Base-by-base conservation (phyloP, 495 filamentous ascomycete genomes). In the Lasiosphaeris hirsuta region DNA sequence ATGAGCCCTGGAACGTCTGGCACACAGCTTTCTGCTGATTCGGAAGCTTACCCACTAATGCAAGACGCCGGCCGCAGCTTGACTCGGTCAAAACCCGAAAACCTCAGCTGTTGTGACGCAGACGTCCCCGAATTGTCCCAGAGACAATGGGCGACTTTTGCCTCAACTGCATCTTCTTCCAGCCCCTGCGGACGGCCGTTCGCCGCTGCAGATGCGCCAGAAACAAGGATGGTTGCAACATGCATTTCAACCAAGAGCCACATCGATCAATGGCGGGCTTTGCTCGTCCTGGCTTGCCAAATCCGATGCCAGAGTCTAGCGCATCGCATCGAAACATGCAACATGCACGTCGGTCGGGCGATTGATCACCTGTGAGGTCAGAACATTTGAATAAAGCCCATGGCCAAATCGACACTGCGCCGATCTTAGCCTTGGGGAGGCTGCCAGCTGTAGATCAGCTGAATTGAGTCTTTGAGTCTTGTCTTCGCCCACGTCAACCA, bases 341-440 rank as follows among this genome's bases (percentile, higher is more conserved):
- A 36, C 14, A 34, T 51, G 49, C 49, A 51, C 49, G 47, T 39
- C 9, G 17, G 15, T 58, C 40, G 46, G 13, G 42, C 53, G 41
- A 55, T 51, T 55, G 53, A 55, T 55, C 53, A 55, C 35, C 53
- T 47, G 42, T 18, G 42, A 30, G 23, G 30, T 45, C 42, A 55
- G n/a, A 55, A 45, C 33, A 51, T 46, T 30, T 30, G 23, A 30
- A 30, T 5, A 30, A 30, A 30, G 23, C 53, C 42, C 53, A 37
- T 42, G 42, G 41, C 51, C 7, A 43, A 46, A 52, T 52, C 49
- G 14, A 33, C 56, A 45, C 40, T 10, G 38, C 41, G 58, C 36
- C 54, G 53, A 63, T 63, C 58, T 59, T 55, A 57, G 58, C 58
- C 58, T 60, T 54, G 35, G 33, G 36, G 10, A 43, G 23, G 36